These are phyloP conservation scores for Fraxinus sp. DNA, from an alignment of 305 asterid species.

Conservation along the genomic window DNA sequence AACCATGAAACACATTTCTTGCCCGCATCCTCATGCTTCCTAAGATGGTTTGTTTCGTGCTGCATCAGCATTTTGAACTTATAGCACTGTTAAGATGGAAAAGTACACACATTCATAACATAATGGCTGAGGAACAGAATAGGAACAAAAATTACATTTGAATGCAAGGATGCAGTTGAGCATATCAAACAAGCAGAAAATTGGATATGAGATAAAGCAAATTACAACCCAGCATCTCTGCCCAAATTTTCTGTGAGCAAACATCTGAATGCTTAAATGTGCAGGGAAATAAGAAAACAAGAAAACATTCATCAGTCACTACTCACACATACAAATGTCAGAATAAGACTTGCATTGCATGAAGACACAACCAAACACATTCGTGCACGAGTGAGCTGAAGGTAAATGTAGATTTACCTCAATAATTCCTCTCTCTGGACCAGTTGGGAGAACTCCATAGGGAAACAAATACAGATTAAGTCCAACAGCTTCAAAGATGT, in stretches of 20 bases:
- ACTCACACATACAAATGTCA: not conserved
- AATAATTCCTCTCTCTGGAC: conserved; percentile 93
- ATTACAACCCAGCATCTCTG: not conserved
- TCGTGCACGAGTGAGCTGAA: not conserved
- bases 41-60: not conserved
- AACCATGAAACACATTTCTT: not conserved
- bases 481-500: conserved; percentile 88
- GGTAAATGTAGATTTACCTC: conserved; percentile 55
- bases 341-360: not conserved
- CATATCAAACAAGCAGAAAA: conserved; percentile 7
- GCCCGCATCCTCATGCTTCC: not conserved
- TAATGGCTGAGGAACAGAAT: not conserved
- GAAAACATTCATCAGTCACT: not conserved
- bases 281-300: not conserved
- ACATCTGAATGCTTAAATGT: not conserved
- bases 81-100: not conserved
- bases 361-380: not conserved
- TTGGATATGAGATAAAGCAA: not conserved
- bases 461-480: conserved; percentile 82
- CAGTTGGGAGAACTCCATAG: conserved; percentile 98
- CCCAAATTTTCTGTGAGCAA: not conserved
- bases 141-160: not conserved
- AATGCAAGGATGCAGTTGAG: not conserved
- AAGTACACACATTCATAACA: not conserved
- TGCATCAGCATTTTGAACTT: not conserved